phyloP scores from a whole-genome alignment of 495 filamentous ascomycete species.

The Neurospora tetraspora region DNA sequence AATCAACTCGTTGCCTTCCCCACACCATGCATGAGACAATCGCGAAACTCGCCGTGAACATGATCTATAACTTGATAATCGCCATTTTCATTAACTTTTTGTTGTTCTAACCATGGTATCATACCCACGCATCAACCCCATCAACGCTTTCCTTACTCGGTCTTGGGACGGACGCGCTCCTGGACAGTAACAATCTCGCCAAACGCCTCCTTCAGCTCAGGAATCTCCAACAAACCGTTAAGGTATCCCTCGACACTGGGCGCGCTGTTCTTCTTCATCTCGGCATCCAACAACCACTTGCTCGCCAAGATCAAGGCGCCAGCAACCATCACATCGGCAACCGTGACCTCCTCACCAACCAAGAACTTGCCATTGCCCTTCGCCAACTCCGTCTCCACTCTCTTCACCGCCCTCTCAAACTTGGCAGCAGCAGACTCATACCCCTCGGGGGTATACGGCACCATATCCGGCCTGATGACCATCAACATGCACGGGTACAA shows the following conservation, averaged over 20 bases:
- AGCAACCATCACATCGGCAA: constrained; percentile 45
- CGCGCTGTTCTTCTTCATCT: constrained; percentile 34
- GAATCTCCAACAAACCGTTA: constrained; percentile 28
- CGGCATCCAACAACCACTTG: constrained; percentile 36
- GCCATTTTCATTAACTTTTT: neutral
- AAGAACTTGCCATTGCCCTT: constrained; percentile 33
- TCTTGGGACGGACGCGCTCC: constrained; percentile 13
- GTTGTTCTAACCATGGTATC: neutral
- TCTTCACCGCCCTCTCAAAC: constrained; percentile 24
- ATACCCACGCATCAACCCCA: neutral
- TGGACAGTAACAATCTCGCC: constrained; percentile 36
- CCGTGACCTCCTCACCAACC: constrained; percentile 36
- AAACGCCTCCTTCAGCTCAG: constrained; percentile 43
- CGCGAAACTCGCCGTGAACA: too few species aligned
- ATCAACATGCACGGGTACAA: constrained; percentile 20
- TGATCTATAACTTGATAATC: neutral
- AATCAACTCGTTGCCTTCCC: neutral
- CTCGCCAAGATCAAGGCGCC: constrained; percentile 29
- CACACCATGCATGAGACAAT: neutral
- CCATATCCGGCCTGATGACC: constrained; percentile 9
- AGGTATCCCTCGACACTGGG: constrained; percentile 37
- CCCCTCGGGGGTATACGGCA: constrained; percentile 27
- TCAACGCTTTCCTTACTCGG: neutral
- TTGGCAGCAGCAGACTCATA: constrained; percentile 22
- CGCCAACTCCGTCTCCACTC: constrained; percentile 24